A percentile compares a stretch with the other conserved stretches of the same genome.
Conservation (phyloP, 1,284 basidiomycete genomes). For the Peniophora sp. region DNA sequence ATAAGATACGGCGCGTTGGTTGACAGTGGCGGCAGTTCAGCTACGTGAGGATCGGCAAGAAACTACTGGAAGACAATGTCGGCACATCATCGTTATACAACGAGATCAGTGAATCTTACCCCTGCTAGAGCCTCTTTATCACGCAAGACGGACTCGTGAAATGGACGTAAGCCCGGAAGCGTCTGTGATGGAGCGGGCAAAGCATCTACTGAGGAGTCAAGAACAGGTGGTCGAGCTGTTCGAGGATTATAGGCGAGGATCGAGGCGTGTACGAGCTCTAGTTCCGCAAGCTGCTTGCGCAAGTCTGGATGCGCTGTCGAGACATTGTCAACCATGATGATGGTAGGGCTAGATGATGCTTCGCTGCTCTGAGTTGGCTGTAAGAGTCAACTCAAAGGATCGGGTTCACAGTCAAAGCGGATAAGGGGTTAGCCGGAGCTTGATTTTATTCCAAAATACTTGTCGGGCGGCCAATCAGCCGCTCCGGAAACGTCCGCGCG, state of each 20-base stretch:
- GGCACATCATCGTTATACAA: conserved; percentile 1
- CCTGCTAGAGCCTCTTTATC: conserved; percentile 48
- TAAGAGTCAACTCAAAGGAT: neutral
- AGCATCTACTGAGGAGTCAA: conserved; percentile 43
- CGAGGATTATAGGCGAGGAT: conserved; percentile 37
- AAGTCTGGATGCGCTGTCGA: conserved; percentile 8
- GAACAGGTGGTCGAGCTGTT: conserved; percentile 39
- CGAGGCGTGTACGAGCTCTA: conserved; percentile 30
- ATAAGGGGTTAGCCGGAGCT: neutral
- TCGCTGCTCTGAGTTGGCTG: neutral
- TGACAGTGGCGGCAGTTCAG: conserved; percentile 40
- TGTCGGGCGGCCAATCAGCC: neutral
- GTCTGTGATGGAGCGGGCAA: conserved; percentile 30
- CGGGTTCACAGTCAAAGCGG: neutral
- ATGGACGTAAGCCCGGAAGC: conserved; percentile 44
- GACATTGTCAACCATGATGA: conserved; percentile 1
- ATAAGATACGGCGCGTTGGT: conserved; percentile 72
- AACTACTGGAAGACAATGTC: conserved; percentile 42
- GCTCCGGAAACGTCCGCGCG: neutral
- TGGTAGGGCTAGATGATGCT: neutral
- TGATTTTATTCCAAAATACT: neutral
- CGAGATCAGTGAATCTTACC: conserved; percentile 23
- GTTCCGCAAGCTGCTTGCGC: conserved; percentile 7
- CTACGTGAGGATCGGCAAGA: conserved; percentile 37
- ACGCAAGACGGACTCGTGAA: conserved; percentile 34